Evolutionary conservation across 768 basidiomycete genomes (phyloP).

Genomic region (Trametes gibbosa): DNA sequence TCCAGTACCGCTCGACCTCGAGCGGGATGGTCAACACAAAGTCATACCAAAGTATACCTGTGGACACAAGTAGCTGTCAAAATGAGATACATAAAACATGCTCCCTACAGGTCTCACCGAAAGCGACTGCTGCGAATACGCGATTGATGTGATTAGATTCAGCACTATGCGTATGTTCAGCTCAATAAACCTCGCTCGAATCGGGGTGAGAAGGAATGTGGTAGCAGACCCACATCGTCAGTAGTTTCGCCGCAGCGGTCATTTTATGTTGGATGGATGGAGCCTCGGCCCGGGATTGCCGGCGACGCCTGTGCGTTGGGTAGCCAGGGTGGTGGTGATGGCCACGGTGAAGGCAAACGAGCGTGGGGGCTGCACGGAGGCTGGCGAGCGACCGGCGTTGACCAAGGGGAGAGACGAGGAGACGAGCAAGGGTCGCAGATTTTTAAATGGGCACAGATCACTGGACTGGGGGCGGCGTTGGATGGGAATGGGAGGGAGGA

Average conservation of each 20-base stretch:
- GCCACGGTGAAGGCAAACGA: neutral
- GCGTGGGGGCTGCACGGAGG: neutral
- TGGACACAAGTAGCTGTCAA: neutral
- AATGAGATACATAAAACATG: neutral
- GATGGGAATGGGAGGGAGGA: neutral
- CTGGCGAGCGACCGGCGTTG: neutral
- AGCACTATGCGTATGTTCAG: neutral
- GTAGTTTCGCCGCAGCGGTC: neutral
- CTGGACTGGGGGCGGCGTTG: neutral
- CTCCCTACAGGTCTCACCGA: neutral
- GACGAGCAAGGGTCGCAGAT: neutral
- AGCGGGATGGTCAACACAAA: constrained; percentile 4
- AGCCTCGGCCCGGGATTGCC: constrained; percentile 1
- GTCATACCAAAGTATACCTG: constrained; percentile 3
- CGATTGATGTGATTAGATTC: constrained; percentile 6
- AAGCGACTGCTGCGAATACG: neutral
- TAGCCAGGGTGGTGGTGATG: neutral
- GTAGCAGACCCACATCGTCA: neutral
- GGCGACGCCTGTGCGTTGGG: neutral
- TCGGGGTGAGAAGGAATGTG: too few species aligned
- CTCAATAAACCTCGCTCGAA: neutral
- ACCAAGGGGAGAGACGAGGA: neutral
- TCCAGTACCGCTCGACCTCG: constrained; percentile 9
- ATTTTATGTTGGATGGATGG: neutral
- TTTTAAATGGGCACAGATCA: too few species aligned